Base-by-base conservation (phyloP, 495 filamentous ascomycete genomes). In the Haplographium delicatum region DNA sequence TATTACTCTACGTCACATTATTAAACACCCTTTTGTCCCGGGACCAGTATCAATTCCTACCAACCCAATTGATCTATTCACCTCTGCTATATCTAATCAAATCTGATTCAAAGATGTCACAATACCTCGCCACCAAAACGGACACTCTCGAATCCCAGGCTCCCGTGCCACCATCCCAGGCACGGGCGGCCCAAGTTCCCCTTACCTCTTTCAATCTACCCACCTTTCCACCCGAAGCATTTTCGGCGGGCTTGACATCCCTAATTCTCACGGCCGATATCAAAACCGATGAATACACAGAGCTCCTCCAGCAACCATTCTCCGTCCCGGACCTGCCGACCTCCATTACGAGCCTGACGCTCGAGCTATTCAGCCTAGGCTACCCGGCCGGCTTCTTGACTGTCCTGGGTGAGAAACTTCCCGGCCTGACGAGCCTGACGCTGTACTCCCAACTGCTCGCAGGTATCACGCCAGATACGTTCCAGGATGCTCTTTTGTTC, bases 191-290 rank as follows among this genome's bases (percentile, higher is more conserved):
- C 68, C 70, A 58, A 28, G 47, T 58, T 15, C 56, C 56, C 0
- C 42, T 58, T 6, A 35, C 43, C 20, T 35, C 35, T 42, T 59
- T 59, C 64, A 75, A 72, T 59, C 75, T 77, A 1, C 72, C 79
- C 20, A 79, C 80, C 69, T 83, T 77, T 70, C 77, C 72, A 47
- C 70, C 72, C 26, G 57, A 62, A 34, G 53, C 53, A 5, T 61
- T 63, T 57, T 41, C 54, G 2, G 16, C 54, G 7, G 57, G 57
- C 20, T 55, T 56, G 15, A 34, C 26, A 26, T 38, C 53, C 15
- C 35, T 57, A 7, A 53, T 60, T 41, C 49, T 60, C 0, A 60
- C 57, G 6, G 19, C 39, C 24, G 53, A 60, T 28, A 56, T 60
- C 45, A 47, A 50, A 30, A 38, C 53, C 19, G 37, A 49, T 15